Evolutionary conservation across 768 basidiomycete species (phyloP).

Genomic region (Tricholoma saponaceum): DNA sequence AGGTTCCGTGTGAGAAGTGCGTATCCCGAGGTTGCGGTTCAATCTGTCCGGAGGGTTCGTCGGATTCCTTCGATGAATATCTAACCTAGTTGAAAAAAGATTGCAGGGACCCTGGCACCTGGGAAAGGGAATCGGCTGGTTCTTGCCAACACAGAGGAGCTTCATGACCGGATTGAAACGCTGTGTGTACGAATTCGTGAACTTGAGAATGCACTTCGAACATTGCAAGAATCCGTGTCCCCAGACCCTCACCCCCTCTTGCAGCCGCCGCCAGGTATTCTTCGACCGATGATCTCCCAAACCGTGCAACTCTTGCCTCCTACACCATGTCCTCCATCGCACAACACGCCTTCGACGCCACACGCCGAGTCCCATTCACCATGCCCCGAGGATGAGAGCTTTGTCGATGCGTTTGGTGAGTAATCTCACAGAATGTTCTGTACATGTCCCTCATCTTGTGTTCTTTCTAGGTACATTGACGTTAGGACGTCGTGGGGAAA

Average conservation of each 20-base stretch:
- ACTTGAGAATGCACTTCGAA: conserved; percentile 55
- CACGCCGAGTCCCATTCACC: not conserved
- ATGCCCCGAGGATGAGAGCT: conserved; percentile 36
- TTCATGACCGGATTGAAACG: conserved; percentile 60
- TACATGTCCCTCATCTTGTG: not conserved
- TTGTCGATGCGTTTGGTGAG: conserved; percentile 47
- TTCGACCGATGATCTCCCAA: conserved; percentile 5
- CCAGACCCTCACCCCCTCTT: conserved; percentile 50
- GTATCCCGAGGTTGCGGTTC: conserved; percentile 68
- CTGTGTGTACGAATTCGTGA: conserved; percentile 53
- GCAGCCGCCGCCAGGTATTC: conserved; percentile 5
- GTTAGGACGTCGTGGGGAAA: conserved; percentile 50
- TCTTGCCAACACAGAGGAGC: conserved; percentile 65
- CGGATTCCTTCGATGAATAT: conserved; percentile 3
- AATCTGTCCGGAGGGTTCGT: conserved; percentile 72
- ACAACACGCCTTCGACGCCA: not conserved
- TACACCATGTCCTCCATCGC: not conserved
- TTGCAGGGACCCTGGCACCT: conserved; percentile 48
- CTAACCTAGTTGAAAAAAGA: not conserved
- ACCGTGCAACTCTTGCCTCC: not conserved
- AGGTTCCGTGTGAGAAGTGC: conserved; percentile 81
- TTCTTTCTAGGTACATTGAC: conserved; percentile 47
- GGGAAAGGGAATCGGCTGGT: conserved; percentile 63
- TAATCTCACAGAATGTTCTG: not conserved
- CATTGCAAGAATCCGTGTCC: conserved; percentile 43